Evolutionary conservation across 352 stramenopile species (phyloP).

Genomic region (Phytophthora cryptogea): DNA sequence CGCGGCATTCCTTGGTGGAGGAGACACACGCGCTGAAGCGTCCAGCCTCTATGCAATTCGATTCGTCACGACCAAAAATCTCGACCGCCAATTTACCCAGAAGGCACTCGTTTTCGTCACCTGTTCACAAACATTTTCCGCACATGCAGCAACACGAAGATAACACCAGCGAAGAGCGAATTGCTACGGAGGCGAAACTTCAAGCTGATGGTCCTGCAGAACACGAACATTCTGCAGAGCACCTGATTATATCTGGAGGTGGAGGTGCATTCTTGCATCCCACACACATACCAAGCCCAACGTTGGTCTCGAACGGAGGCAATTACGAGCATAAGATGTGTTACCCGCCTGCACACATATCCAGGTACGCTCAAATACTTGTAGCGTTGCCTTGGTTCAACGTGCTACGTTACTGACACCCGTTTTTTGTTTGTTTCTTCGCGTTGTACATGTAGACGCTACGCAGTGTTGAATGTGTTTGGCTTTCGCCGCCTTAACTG

Average conservation of each 20-base stretch:
- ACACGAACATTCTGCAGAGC: conserved; percentile 42
- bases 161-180: conserved; percentile 20
- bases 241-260: conserved; percentile 90
- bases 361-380: conserved; percentile 40
- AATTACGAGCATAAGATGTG: conserved; percentile 80
- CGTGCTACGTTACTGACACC: conserved; percentile 1
- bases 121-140: conserved; percentile 75
- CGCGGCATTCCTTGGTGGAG: conserved; percentile 78
- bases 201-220: conserved; percentile 7
- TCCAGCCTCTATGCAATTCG: conserved; percentile 34
- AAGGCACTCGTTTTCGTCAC: conserved; percentile 35
- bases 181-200: conserved; percentile 8
- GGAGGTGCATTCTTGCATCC: conserved; percentile 91
- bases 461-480: conserved; percentile 83
- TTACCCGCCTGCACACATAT: conserved; percentile 85
- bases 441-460: conserved; percentile 63
- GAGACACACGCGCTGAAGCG: conserved; percentile 37
- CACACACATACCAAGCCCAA: conserved; percentile 79
- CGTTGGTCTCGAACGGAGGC: conserved; percentile 62
- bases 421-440: background rate
- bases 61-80: conserved; percentile 19
- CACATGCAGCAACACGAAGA: conserved; percentile 55
- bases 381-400: background rate
- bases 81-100: conserved; percentile 28
- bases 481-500: conserved; percentile 93